Conservation (phyloP, 2,329 filamentous ascomycete species). For the Tricladium varicosporioides region DNA sequence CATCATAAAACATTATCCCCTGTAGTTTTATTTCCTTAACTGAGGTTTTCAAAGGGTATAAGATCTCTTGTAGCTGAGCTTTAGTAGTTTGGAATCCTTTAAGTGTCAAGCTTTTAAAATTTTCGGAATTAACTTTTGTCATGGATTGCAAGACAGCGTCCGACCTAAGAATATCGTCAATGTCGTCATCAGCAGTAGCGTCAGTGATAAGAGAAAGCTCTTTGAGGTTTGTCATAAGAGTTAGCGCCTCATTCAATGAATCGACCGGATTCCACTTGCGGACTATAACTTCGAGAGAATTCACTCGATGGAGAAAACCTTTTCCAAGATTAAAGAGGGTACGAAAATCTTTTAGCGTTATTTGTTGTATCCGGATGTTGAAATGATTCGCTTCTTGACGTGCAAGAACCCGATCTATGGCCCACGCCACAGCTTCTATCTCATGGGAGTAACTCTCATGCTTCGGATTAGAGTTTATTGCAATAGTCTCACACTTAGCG, state of each 20-base stretch:
- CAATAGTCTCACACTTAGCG: background rate
- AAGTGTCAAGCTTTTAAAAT: background rate
- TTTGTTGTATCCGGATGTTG: background rate
- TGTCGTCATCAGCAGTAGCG: background rate
- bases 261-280: background rate
- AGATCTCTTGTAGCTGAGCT: background rate
- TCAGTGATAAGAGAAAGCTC: background rate
- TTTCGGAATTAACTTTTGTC: background rate
- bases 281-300: background rate
- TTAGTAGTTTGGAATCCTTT: background rate
- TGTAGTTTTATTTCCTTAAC: background rate
- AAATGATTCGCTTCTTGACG: background rate
- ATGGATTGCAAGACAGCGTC: background rate
- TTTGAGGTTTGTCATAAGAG: background rate
- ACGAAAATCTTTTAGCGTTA: background rate
- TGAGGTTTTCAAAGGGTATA: background rate
- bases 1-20: background rate
- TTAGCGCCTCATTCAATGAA: background rate
- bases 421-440: background rate
- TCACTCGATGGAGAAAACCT: background rate
- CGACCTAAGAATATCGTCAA: background rate
- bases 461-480: background rate
- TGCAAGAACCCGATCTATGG: background rate
- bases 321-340: background rate
- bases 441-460: background rate